Conservation (phyloP, 768 basidiomycete species). For the Suillus plorans region DNA sequence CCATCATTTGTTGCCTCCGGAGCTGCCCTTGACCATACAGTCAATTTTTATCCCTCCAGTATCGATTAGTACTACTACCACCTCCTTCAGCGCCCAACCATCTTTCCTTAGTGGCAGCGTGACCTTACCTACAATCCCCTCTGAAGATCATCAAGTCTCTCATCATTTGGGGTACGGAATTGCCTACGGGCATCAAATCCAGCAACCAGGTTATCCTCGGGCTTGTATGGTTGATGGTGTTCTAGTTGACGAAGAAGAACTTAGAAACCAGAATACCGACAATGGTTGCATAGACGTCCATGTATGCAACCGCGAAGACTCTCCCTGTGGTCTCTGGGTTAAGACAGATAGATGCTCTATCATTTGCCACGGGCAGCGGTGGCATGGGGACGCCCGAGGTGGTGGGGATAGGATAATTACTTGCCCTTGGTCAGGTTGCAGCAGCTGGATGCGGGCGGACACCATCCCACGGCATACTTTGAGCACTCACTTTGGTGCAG, state of each 20-base stretch:
- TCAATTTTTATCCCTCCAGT: background rate
- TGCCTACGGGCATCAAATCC: background rate
- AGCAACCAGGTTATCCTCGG: background rate
- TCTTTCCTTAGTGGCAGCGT: background rate
- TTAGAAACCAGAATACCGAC: background rate
- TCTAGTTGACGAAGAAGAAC: background rate
- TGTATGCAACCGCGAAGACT: background rate
- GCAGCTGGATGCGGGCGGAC: background rate
- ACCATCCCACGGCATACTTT: background rate
- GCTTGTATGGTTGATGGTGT: background rate
- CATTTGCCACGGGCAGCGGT: background rate
- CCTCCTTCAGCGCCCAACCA: background rate
- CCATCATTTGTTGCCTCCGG: background rate
- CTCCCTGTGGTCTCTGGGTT: constrained; percentile 4
- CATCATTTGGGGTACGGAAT: background rate
- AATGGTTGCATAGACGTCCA: background rate
- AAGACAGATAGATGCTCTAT: constrained; percentile 4
- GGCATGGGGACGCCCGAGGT: background rate
- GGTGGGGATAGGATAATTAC: background rate
- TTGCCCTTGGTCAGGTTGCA: constrained; percentile 6
- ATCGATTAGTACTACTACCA: background rate
- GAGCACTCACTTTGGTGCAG: background rate
- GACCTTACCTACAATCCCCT: background rate
- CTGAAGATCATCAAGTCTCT: background rate
- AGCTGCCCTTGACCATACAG: background rate